Conservation (phyloP, 1,139 yeast species). For the Suhomyces bolitotheri region DNA sequence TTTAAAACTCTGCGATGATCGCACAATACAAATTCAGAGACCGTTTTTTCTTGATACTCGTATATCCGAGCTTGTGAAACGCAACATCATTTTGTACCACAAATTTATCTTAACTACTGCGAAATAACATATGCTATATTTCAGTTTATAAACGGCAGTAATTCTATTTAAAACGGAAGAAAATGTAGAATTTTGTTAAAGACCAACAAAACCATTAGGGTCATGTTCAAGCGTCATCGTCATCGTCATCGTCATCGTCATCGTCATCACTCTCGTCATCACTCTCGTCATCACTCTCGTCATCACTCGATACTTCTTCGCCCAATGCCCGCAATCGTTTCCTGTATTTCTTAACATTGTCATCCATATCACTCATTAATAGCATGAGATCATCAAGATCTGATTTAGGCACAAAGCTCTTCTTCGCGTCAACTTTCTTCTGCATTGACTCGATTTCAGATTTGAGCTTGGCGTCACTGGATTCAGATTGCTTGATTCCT, state of each 20-base stretch:
- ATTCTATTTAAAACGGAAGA: too few relatives aligned
- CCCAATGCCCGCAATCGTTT: constrained; percentile 50
- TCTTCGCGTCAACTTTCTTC: constrained; percentile 16
- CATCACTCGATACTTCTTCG: constrained; percentile 49
- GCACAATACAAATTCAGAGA: too few relatives aligned
- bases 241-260: constrained; percentile 10
- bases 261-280: constrained; percentile 21
- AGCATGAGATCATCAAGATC: constrained; percentile 79
- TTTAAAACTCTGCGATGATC: too few relatives aligned
- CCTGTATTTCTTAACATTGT: constrained; percentile 62
- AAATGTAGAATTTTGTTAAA: too few relatives aligned
- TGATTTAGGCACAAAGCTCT: constrained; percentile 47
- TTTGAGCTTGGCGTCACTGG: constrained; percentile 1
- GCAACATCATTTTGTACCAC: too few relatives aligned
- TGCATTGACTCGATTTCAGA: constrained; percentile 9
- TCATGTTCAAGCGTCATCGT: too few relatives aligned
- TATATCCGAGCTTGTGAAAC: too few relatives aligned
- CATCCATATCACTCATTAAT: constrained; percentile 73
- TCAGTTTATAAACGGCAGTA: too few relatives aligned
- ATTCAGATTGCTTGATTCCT: constrained; percentile 2
- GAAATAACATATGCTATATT: too few relatives aligned
- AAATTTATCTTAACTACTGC: too few relatives aligned
- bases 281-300: constrained; percentile 39
- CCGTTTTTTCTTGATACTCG: too few relatives aligned
- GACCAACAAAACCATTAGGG: too few relatives aligned